Evolutionary conservation across 495 filamentous ascomycete species (phyloP).

Genomic region (Chlorociboria aeruginascens): DNA sequence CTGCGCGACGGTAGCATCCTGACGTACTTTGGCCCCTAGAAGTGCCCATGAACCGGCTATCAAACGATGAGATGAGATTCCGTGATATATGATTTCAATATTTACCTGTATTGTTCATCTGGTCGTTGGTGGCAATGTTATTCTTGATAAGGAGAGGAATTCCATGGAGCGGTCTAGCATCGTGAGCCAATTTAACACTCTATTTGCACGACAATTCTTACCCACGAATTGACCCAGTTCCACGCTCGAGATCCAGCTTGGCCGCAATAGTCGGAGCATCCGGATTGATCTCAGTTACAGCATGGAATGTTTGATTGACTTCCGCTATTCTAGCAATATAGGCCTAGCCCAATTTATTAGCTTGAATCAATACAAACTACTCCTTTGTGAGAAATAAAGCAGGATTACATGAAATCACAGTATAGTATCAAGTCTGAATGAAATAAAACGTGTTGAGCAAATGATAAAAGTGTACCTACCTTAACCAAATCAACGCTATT

Average conservation of each 20-base stretch:
- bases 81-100: neutral
- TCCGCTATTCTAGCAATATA: slow-evolving; percentile 30
- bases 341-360: slow-evolving; percentile 8
- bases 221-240: slow-evolving; percentile 28
- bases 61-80: no score
- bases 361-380: neutral
- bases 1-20: slow-evolving; percentile 47
- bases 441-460: neutral
- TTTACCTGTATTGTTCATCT: slow-evolving; percentile 47
- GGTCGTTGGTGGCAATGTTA: slow-evolving; percentile 56
- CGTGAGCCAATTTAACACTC: slow-evolving; percentile 31
- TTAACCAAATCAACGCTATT: slow-evolving; percentile 44
- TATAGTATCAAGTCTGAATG: no score
- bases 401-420: no score
- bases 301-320: slow-evolving; percentile 25
- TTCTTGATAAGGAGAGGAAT: slow-evolving; percentile 56
- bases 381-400: neutral
- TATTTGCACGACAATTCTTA: slow-evolving; percentile 23
- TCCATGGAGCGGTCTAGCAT: slow-evolving; percentile 46
- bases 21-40: slow-evolving; percentile 47
- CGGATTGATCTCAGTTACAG: slow-evolving; percentile 31
- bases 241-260: slow-evolving; percentile 36
- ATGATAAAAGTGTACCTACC: slow-evolving; percentile 10
- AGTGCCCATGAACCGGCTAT: slow-evolving; percentile 32
- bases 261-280: slow-evolving; percentile 31